A percentile compares a stretch with the other conserved stretches of the same genome.
These are phyloP conservation scores for Paraconiothyrium brasiliense DNA, from an alignment of 2,329 filamentous ascomycete genomes.

Conservation along the genomic window DNA sequence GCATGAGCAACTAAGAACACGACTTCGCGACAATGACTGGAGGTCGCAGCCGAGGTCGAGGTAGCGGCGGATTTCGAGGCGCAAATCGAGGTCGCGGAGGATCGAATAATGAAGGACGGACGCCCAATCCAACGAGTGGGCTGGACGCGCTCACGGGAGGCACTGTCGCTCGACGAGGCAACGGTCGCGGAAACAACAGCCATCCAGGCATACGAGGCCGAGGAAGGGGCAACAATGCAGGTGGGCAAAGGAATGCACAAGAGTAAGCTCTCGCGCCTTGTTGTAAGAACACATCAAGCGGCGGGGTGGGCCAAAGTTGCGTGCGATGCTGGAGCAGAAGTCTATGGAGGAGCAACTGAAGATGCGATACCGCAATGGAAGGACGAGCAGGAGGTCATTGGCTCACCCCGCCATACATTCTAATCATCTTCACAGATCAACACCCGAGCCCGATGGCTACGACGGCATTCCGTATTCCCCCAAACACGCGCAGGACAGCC, in stretches of 20 bases:
- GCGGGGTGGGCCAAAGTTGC: neutral
- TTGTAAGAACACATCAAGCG: neutral
- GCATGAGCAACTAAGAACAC: neutral
- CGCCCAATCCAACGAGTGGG: neutral
- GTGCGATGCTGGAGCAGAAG: neutral
- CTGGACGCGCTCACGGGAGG: constrained; percentile 10
- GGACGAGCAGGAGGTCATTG: neutral
- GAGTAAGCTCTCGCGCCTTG: constrained; percentile 8
- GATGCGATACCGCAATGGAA: neutral
- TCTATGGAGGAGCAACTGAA: neutral
- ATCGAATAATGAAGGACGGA: neutral
- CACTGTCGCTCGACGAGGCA: neutral
- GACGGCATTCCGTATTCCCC: constrained; percentile 6
- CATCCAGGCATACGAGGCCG: neutral
- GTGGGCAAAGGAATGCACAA: neutral
- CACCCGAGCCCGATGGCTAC: constrained; percentile 6
- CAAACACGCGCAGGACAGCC: constrained; percentile 2
- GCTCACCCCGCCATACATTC: constrained; percentile 1
- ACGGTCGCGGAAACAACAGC: constrained; percentile 5
- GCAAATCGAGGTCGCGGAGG: constrained; percentile 6
- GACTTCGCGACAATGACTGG: constrained; percentile 12
- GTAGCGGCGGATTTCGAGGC: constrained; percentile 3
- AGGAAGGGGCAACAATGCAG: neutral
- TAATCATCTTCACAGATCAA: constrained; percentile 1
- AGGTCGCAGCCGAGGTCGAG: constrained; percentile 7